Conservation (phyloP, 2,329 filamentous ascomycete species). For the Diplodia scrobiculata region DNA sequence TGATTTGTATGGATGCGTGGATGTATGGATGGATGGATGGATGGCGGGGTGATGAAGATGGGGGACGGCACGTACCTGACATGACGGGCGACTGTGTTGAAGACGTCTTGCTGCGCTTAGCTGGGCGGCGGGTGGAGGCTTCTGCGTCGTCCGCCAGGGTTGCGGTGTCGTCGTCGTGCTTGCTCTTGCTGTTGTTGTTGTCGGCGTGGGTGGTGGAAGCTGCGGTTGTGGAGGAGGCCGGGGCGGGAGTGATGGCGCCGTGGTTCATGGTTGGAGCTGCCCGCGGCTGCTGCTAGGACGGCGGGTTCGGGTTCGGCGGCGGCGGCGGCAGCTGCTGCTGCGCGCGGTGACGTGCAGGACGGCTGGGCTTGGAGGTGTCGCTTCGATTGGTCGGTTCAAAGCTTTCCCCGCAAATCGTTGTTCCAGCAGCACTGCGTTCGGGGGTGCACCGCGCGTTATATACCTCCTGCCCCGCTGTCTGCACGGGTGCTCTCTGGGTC, state of each 20-base stretch:
- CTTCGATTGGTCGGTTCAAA: background rate
- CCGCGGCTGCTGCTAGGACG: background rate
- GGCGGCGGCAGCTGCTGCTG: background rate
- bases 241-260: background rate
- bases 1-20: background rate
- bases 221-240: background rate
- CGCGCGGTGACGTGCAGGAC: slow-evolving; percentile 25
- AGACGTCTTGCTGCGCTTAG: slow-evolving; percentile 24
- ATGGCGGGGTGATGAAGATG: background rate
- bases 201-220: background rate
- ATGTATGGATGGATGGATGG: background rate
- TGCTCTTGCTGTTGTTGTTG: background rate
- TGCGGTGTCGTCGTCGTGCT: slow-evolving; percentile 24
- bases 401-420: background rate
- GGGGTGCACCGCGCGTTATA: background rate
- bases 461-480: background rate
- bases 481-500: background rate
- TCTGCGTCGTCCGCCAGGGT: slow-evolving; percentile 26
- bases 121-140: background rate
- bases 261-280: background rate
- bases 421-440: background rate
- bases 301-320: background rate
- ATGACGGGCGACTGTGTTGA: slow-evolving; percentile 17
- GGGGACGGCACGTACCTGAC: slow-evolving; percentile 15
- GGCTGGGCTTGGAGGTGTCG: background rate